Evolutionary conservation across 257 asterid species (phyloP).

Genomic region (Solanum chiquidenum): DNA sequence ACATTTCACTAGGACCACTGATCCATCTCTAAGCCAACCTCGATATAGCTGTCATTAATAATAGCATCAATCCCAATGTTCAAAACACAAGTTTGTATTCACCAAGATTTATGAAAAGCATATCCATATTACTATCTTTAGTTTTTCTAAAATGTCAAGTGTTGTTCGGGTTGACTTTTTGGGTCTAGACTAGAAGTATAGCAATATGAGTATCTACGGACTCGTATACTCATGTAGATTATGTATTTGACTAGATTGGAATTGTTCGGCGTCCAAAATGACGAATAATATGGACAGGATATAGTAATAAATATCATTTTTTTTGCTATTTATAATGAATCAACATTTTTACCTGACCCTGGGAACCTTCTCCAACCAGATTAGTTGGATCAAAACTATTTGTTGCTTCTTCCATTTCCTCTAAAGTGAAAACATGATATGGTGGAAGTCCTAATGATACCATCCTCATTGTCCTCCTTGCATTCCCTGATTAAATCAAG

Average conservation of each 20-base stretch:
- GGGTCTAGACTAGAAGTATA: background rate
- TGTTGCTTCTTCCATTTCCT: constrained; percentile 93
- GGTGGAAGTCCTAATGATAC: constrained; percentile 78
- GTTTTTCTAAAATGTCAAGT: background rate
- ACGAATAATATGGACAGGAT: background rate
- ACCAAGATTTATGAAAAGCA: background rate
- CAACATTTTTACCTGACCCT: constrained; percentile 54
- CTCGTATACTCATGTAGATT: background rate
- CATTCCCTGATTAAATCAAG: constrained; percentile 32
- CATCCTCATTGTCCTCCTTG: constrained; percentile 67
- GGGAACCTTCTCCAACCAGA: constrained; percentile 78
- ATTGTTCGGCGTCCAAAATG: background rate
- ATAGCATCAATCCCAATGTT: background rate
- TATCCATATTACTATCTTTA: background rate
- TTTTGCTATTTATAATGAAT: background rate
- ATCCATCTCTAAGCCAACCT: constrained; percentile 87
- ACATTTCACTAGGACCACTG: constrained; percentile 74
- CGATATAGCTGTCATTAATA: constrained; percentile 44
- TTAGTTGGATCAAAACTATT: constrained; percentile 67
- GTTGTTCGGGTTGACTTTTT: background rate
- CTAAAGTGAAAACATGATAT: constrained; percentile 74
- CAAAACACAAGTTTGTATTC: background rate
- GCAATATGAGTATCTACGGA: background rate
- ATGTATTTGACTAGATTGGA: background rate
- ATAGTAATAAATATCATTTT: background rate